Percentiles rank a stretch among this genome's conserved stretches.
phyloP scores from a whole-genome alignment of 129 eudicot genomes.

The Centella asiatica region DNA sequence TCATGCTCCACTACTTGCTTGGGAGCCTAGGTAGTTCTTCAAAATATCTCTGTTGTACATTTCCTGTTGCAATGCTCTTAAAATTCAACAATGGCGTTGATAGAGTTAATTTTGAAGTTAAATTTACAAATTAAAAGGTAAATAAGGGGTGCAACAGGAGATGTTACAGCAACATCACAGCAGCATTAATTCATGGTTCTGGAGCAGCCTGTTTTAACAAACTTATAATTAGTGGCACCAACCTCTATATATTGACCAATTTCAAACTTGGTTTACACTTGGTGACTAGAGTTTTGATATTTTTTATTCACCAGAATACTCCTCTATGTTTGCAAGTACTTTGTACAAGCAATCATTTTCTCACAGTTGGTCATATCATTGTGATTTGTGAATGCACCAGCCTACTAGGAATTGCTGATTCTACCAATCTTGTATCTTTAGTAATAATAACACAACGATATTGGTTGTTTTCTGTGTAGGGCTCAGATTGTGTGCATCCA shows the following conservation, averaged over 20 bases:
- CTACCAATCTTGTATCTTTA: too few species aligned
- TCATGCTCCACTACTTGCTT: too few species aligned
- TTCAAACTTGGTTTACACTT: not conserved
- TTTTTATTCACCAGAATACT: not conserved
- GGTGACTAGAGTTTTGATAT: not conserved
- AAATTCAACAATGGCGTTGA: too few species aligned
- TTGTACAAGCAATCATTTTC: not conserved
- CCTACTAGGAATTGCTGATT: not conserved
- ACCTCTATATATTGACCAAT: not conserved
- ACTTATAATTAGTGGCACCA: not conserved
- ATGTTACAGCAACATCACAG: too few species aligned
- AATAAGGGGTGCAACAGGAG: too few species aligned
- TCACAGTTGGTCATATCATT: not conserved
- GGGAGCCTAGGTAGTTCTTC: too few species aligned
- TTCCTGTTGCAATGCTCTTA: too few species aligned
- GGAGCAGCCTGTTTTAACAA: not conserved
- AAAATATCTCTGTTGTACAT: too few species aligned
- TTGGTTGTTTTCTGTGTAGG: slow-evolving; percentile 27
- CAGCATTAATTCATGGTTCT: too few species aligned
- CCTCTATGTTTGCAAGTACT: not conserved
- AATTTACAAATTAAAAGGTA: too few species aligned
- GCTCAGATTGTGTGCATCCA: slow-evolving; percentile 89
- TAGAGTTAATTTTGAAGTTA: too few species aligned
- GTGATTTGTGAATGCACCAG: not conserved
- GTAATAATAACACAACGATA: not conserved